A percentile compares a stretch with the other conserved stretches of the same genome.
Conservation (phyloP, 1,139 yeast species). For the Magnusiomyces magnusii region DNA sequence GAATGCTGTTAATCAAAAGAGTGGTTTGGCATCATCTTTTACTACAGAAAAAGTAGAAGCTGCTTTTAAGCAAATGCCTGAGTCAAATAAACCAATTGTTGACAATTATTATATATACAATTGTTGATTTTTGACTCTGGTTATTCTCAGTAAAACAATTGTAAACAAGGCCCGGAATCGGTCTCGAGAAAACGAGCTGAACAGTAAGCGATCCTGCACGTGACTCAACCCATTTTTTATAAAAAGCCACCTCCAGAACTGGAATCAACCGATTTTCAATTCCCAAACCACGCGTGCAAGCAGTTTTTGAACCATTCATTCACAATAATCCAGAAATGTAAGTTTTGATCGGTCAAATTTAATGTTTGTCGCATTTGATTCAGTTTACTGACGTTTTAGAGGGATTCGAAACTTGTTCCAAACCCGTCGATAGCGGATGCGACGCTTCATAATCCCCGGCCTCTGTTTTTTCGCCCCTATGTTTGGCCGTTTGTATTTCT, state of each 20-base stretch:
- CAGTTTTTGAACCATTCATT: no score
- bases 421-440: constrained; percentile 56
- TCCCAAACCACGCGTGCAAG: no score
- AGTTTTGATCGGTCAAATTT: no score
- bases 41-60: constrained; percentile 32
- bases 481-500: constrained; percentile 75
- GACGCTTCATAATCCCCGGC: constrained; percentile 64
- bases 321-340: no score
- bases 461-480: constrained; percentile 59
- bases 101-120: constrained; percentile 23
- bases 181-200: no score
- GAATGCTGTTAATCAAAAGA: constrained; percentile 27
- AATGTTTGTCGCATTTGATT: neutral
- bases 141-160: no score
- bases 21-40: constrained; percentile 34
- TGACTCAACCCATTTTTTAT: no score
- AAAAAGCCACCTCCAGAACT: no score
- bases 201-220: no score
- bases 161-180: no score
- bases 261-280: no score
- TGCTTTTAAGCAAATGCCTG: constrained; percentile 33
- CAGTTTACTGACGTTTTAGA: neutral
- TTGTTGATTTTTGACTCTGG: constrained; percentile 19
- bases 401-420: constrained; percentile 29
- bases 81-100: constrained; percentile 33